A percentile compares a stretch with the other conserved stretches of the same genome.
Evolutionary conservation across 1,284 basidiomycete species (phyloP).

Genomic region (Ceratobasidium sp.): DNA sequence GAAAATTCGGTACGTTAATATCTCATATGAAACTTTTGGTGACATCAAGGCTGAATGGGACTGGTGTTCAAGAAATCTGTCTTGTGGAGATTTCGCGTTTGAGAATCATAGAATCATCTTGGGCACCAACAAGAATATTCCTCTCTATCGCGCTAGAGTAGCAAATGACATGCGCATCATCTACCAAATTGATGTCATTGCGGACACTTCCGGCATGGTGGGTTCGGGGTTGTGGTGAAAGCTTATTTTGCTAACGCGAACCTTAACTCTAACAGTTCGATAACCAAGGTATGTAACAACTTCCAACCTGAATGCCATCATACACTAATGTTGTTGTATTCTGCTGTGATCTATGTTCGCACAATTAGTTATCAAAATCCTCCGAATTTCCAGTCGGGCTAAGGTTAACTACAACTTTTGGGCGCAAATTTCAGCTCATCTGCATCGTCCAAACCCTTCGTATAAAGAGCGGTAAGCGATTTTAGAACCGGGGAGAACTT

Average conservation of each 20-base stretch:
- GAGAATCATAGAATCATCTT: conserved; percentile 10
- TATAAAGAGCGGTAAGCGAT: conserved; percentile 12
- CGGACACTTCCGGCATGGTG: conserved; percentile 13
- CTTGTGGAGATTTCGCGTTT: background rate
- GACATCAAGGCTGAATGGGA: no score
- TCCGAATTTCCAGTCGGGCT: conserved; percentile 6
- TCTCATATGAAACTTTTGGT: no score
- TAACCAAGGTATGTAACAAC: conserved; percentile 12
- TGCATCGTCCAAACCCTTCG: background rate
- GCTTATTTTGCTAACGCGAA: background rate
- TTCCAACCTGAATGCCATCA: background rate
- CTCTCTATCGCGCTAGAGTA: conserved; percentile 9
- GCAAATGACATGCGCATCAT: conserved; percentile 12
- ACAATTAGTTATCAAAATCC: conserved; percentile 33
- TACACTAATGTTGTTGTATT: background rate
- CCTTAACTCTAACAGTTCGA: conserved; percentile 2
- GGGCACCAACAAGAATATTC: conserved; percentile 21
- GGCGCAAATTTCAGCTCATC: conserved; percentile 14
- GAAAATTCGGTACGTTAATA: conserved; percentile 3
- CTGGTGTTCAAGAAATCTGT: conserved; percentile 6
- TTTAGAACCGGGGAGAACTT: background rate
- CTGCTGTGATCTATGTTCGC: background rate
- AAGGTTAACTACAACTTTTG: conserved; percentile 22
- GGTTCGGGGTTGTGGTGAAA: no score
- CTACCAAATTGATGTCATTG: conserved; percentile 21